phyloP scores from a whole-genome alignment of 805 yeast genomes.

The Hanseniaspora vineae region DNA sequence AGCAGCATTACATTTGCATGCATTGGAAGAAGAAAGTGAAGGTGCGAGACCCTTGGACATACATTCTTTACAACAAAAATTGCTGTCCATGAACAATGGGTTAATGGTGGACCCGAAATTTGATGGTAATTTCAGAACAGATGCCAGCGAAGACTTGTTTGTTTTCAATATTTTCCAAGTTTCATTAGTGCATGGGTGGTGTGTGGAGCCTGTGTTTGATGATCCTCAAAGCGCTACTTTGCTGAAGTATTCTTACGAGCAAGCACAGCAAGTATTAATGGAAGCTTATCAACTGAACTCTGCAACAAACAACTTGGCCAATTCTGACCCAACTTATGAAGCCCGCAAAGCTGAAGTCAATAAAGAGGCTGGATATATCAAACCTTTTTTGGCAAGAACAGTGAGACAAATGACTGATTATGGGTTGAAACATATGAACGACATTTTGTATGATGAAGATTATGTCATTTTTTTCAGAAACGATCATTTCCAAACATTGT shows the following conservation, averaged over 20 bases:
- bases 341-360: conserved; percentile 16
- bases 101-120: conserved; percentile 47
- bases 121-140: conserved; percentile 39
- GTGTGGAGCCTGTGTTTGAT: conserved; percentile 32
- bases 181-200: conserved; percentile 76
- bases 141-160: conserved; percentile 36
- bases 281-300: conserved; percentile 28
- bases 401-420: conserved; percentile 62
- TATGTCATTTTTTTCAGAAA: conserved; percentile 73
- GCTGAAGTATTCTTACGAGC: conserved; percentile 39
- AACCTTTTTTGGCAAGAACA: conserved; percentile 43
- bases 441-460: conserved; percentile 35
- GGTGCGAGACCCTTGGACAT: conserved; percentile 10
- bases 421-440: conserved; percentile 43
- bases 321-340: too few species aligned
- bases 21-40: conserved; percentile 14
- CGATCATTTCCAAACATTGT: conserved; percentile 73
- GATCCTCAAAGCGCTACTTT: conserved; percentile 25
- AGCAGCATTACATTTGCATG: conserved; percentile 17
- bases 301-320: not conserved
- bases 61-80: conserved; percentile 34
- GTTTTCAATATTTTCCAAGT: conserved; percentile 49
- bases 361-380: conserved; percentile 25
- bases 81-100: conserved; percentile 61
- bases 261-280: conserved; percentile 44